Evolutionary conservation across 2,329 filamentous ascomycete genomes (phyloP).

Genomic region (Cladosporium colombiae): DNA sequence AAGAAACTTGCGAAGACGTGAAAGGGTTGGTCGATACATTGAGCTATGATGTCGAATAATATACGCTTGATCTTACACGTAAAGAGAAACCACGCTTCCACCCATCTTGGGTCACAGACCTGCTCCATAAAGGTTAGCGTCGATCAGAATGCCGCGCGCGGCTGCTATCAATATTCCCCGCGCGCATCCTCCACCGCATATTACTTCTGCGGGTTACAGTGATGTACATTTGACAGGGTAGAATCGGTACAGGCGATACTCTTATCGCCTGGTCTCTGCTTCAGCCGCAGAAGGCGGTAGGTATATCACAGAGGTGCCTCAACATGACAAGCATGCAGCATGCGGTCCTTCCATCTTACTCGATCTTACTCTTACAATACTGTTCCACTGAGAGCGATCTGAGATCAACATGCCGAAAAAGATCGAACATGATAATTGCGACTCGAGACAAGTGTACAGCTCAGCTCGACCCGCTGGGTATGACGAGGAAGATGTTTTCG

Average conservation of each 20-base stretch:
- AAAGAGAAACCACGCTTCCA: neutral
- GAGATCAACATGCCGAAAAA: neutral
- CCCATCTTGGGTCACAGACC: neutral
- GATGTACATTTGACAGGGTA: neutral
- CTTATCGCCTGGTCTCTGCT: neutral
- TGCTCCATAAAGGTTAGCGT: slow-evolving; percentile 8
- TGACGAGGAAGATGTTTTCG: slow-evolving; percentile 45
- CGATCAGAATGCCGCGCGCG: neutral
- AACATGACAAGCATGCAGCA: neutral
- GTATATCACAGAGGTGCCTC: neutral
- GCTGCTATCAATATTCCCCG: slow-evolving; percentile 1
- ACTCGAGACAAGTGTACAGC: slow-evolving; percentile 16
- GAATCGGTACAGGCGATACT: neutral
- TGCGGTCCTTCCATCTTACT: neutral
- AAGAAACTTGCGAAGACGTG: neutral
- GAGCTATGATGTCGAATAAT: neutral
- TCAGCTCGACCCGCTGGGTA: slow-evolving; percentile 22
- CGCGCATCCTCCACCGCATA: slow-evolving; percentile 1
- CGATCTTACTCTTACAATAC: neutral
- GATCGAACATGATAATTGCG: slow-evolving; percentile 23
- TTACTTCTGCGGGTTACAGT: neutral
- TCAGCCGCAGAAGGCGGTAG: neutral
- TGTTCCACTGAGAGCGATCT: neutral
- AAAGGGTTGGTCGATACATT: neutral
- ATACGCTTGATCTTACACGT: neutral